Evolutionary conservation across 495 filamentous ascomycete species (phyloP).

Genomic region (Neurospora terricola): DNA sequence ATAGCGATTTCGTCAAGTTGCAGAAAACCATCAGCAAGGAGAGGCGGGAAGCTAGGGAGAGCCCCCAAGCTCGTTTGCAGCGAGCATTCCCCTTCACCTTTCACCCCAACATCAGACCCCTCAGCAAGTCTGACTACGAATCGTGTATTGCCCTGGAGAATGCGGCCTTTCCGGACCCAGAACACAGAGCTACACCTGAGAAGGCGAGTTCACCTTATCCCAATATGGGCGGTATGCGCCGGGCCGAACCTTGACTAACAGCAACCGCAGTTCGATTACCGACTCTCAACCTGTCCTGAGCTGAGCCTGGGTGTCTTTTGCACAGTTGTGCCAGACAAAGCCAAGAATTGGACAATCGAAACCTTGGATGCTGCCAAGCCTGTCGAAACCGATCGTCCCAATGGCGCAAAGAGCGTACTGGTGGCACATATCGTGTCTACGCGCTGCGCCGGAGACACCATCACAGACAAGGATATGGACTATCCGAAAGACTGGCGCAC

Average conservation of each 20-base stretch:
- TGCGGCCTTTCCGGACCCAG: conserved; percentile 55
- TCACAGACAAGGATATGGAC: conserved; percentile 73
- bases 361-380: conserved; percentile 36
- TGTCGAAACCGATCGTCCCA: conserved; percentile 37
- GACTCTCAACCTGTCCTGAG: conserved; percentile 67
- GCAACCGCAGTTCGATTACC: conserved; percentile 63
- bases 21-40: conserved; percentile 22
- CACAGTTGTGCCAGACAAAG: conserved; percentile 39
- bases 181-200: conserved; percentile 63
- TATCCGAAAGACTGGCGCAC: conserved; percentile 55
- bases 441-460: conserved; percentile 44
- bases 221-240: background rate
- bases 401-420: conserved; percentile 50
- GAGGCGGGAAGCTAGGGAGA: conserved; percentile 21
- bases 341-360: conserved; percentile 34
- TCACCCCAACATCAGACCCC: conserved; percentile 55
- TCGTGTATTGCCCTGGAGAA: conserved; percentile 69
- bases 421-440: conserved; percentile 77
- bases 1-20: conserved; percentile 21
- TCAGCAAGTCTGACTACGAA: conserved; percentile 65
- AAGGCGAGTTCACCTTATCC: conserved; percentile 49
- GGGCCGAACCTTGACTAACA: background rate
- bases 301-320: conserved; percentile 74
- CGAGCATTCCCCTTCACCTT: conserved; percentile 25
- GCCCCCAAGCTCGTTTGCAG: conserved; percentile 13